Conservation (phyloP, 345 rosid species). For the Gossypium turneri region DNA sequence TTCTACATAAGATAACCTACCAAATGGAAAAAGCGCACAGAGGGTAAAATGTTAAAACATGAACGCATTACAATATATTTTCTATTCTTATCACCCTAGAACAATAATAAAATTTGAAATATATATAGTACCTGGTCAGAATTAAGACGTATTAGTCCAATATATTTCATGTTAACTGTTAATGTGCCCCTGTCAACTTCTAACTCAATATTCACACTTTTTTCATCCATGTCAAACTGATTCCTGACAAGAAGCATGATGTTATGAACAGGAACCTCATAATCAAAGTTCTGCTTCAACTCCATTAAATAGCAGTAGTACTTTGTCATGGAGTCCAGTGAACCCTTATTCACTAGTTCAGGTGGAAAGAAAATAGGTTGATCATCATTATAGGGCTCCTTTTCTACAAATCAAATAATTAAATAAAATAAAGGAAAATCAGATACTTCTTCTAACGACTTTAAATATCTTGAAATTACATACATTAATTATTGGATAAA, state of each 20-base stretch:
- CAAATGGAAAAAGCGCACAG: conserved; percentile 15
- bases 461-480: not conserved
- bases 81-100: not conserved
- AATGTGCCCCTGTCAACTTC: conserved; percentile 55
- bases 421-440: not conserved
- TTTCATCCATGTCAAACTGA: conserved; percentile 46
- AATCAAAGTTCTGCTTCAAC: conserved; percentile 38
- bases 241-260: conserved; percentile 55
- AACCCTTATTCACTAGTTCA: conserved; percentile 45
- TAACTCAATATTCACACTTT: conserved; percentile 34
- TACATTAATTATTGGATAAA: not conserved
- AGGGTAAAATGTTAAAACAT: not conserved
- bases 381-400: conserved; percentile 37
- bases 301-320: conserved; percentile 59
- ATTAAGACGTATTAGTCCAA: conserved; percentile 40
- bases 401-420: conserved; percentile 37
- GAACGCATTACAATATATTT: not conserved
- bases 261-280: conserved; percentile 38
- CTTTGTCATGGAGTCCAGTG: conserved; percentile 12
- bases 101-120: not conserved
- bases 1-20: conserved; percentile 63
- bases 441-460: not conserved
- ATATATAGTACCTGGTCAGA: conserved; percentile 35
- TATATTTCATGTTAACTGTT: conserved; percentile 41
- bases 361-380: conserved; percentile 73